Percentiles rank a stretch among this genome's conserved stretches.
phyloP scores from a whole-genome alignment of 257 asterid genomes.

The Paulownia fortunei region DNA sequence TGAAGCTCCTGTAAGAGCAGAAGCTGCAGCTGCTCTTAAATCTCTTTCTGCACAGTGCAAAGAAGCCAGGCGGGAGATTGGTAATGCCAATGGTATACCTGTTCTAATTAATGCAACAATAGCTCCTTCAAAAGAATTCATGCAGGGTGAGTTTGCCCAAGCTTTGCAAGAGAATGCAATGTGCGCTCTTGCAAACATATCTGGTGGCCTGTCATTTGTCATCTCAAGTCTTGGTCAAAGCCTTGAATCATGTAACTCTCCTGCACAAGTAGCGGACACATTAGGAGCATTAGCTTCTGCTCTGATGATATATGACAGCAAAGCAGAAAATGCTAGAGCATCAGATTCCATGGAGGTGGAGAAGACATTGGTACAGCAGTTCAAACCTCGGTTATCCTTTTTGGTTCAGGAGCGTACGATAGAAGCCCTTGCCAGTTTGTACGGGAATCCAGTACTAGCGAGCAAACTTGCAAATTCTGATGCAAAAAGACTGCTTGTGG shows the following conservation, averaged over 20 bases:
- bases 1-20: constrained; percentile 95
- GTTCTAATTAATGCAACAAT: constrained; percentile 94
- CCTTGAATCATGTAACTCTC: constrained; percentile 92
- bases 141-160: constrained; percentile 99
- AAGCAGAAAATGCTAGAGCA: constrained; percentile 81
- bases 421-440: constrained; percentile 99
- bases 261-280: constrained; percentile 97
- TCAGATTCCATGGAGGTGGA: constrained; percentile 94
- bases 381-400: constrained; percentile 68
- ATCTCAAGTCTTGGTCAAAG: constrained; percentile 98
- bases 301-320: constrained; percentile 89
- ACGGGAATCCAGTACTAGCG: constrained; percentile 78
- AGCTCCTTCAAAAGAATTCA: constrained; percentile 99
- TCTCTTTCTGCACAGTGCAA: constrained; percentile 95
- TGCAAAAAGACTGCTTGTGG: constrained; percentile 90
- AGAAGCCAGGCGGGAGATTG: constrained; percentile 86
- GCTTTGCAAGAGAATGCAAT: constrained; percentile 99
- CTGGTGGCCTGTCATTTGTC: constrained; percentile 94
- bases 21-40: constrained; percentile 95
- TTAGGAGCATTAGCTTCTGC: constrained; percentile 99
- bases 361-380: constrained; percentile 76
- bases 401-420: constrained; percentile 95
- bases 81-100: constrained; percentile 90
- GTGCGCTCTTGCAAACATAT: constrained; percentile 99
- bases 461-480: constrained; percentile 84